These are phyloP conservation scores for Tilletia horrida DNA, from an alignment of 1,284 basidiomycete species.

Conservation along the genomic window DNA sequence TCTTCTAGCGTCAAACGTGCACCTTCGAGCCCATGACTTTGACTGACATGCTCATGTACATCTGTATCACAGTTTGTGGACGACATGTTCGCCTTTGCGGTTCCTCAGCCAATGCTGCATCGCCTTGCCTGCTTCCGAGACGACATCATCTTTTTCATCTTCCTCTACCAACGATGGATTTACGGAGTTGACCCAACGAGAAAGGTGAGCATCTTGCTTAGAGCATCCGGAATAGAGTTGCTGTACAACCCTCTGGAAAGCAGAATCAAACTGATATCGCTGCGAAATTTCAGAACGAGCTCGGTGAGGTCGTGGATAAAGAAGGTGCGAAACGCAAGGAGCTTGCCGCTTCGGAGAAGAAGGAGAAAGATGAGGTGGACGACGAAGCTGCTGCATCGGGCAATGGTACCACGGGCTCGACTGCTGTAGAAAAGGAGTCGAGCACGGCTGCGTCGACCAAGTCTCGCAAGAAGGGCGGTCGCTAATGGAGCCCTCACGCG, in stretches of 20 bases:
- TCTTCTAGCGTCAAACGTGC: neutral
- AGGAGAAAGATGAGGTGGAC: neutral
- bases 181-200: slow-evolving; percentile 90
- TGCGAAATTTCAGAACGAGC: slow-evolving; percentile 68
- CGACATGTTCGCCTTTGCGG: slow-evolving; percentile 75
- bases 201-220: slow-evolving; percentile 59
- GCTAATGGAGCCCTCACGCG: no score
- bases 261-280: no score
- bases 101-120: slow-evolving; percentile 93
- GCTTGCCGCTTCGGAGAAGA: neutral
- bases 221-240: no score
- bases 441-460: slow-evolving; percentile 3
- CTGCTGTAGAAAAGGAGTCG: slow-evolving; percentile 2
- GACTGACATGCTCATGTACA: slow-evolving; percentile 54
- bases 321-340: slow-evolving; percentile 19
- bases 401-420: neutral
- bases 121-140: slow-evolving; percentile 74
- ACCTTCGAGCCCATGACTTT: neutral
- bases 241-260: no score
- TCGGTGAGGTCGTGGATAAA: slow-evolving; percentile 64
- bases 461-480: no score
- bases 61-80: slow-evolving; percentile 62
- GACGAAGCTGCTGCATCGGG: neutral
- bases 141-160: slow-evolving; percentile 54
- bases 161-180: slow-evolving; percentile 72